Evolutionary conservation across 225 moss, liverwort and hornwort genomes (phyloP), one percentile per base, ranked within the genome.

Genomic region (Polytrichum commune): DNA sequence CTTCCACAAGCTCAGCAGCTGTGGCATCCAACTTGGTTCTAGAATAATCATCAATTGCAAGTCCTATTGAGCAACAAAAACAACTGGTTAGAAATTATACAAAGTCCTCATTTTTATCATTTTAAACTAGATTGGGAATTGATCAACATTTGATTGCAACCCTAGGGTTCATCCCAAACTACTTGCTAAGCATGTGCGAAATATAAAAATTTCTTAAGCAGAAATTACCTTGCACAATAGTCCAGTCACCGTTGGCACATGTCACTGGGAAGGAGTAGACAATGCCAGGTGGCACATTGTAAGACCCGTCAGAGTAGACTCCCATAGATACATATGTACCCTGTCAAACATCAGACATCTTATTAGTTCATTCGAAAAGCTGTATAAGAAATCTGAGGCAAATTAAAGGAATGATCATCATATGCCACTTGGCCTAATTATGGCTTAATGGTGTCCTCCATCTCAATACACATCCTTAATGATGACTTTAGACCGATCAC

Each of bases 291-390:
- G 97, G 94, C 55, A 88, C 88, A 1, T 88, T 76, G 76, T 97
- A 97, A 53, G 97, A 97, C 63, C 97, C 97, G 56, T 97, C 97
- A 16, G 97, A 97, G 83, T 94, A 97, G 32, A 97, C 94, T 69
- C 97, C 97, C 97, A 97, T 97, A 13, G 97, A 97, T 54, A 94
- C 97, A 67, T 13, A 90, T 0, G 97, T 71, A 53, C 97, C 97
- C 97, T 97, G 85, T 18, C 60, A 65, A 18, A 69, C 32, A 0
- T 67, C 8, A 68, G 24, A 54, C 33, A 8, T 33, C 79, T 25
- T 27, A 6, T 79, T 16, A 64, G 55, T 29, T 24, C 32, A 46
- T 46, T 46, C 46, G 16, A 46, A 2, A 46, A 46, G 3, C 13
- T 16, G 13, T 16, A 46, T 4, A 16, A 13, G 46, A 16, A 46